Conservation (phyloP, 1,284 basidiomycete genomes). For the Microbotryomycetes sp. region DNA sequence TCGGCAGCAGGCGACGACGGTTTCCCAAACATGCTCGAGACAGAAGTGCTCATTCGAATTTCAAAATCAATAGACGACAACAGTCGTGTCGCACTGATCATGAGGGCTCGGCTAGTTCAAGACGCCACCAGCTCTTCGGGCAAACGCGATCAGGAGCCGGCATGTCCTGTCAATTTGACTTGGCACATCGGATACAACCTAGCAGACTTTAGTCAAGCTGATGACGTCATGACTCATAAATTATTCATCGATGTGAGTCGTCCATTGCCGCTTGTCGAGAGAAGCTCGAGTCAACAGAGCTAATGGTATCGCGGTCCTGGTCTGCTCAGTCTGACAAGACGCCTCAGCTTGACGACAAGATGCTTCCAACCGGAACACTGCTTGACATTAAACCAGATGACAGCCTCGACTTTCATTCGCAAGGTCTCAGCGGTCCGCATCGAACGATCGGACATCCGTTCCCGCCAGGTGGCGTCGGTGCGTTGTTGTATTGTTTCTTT, state of each 20-base stretch:
- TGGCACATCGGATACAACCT: slow-evolving; percentile 31
- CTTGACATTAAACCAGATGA: background rate
- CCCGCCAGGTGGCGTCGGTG: slow-evolving; percentile 24
- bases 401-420: slow-evolving; percentile 6
- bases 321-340: slow-evolving; percentile 25
- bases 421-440: background rate
- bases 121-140: too few relatives aligned
- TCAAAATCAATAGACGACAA: slow-evolving; percentile 1
- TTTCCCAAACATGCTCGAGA: slow-evolving; percentile 24
- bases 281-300: background rate
- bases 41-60: slow-evolving; percentile 16
- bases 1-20: slow-evolving; percentile 26
- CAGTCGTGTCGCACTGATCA: slow-evolving; percentile 19
- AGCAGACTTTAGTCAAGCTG: slow-evolving; percentile 9
- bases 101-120: slow-evolving; percentile 24
- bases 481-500: background rate
- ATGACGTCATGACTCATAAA: slow-evolving; percentile 13
- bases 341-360: slow-evolving; percentile 14
- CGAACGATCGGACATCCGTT: slow-evolving; percentile 22
- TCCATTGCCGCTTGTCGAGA: background rate
- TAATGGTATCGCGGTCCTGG: background rate
- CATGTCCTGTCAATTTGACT: slow-evolving; percentile 29
- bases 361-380: slow-evolving; percentile 22
- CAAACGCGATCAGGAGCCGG: slow-evolving; percentile 9
- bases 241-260: slow-evolving; percentile 25